Evolutionary conservation across 148 eudicot species (phyloP).

Genomic region (Silene conica): DNA sequence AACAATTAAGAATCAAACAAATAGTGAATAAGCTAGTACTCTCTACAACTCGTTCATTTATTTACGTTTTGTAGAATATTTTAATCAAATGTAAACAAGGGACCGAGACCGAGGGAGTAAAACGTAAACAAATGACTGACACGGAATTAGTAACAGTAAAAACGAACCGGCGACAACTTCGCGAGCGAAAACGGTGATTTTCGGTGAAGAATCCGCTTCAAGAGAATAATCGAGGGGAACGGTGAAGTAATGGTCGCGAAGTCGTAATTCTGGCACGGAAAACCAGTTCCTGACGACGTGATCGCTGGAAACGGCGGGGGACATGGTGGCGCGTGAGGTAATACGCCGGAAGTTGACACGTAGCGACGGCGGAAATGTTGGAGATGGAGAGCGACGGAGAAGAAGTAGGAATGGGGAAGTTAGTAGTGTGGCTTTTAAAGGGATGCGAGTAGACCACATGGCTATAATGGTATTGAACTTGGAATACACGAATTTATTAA

Average conservation of each 20-base stretch:
- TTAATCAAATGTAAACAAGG: no score
- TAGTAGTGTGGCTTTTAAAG: slow-evolving; percentile 11
- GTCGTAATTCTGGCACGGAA: slow-evolving; percentile 84
- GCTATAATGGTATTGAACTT: background rate
- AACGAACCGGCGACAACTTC: slow-evolving; percentile 81
- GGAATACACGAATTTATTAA: no score
- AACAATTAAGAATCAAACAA: no score
- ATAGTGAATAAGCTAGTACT: no score
- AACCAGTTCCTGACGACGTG: slow-evolving; percentile 64
- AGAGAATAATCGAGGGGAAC: slow-evolving; percentile 85
- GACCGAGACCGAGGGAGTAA: background rate
- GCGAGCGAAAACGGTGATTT: slow-evolving; percentile 79
- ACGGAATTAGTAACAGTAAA: background rate
- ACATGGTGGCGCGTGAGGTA: slow-evolving; percentile 29
- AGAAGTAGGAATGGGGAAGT: slow-evolving; percentile 8
- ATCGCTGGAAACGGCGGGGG: slow-evolving; percentile 21
- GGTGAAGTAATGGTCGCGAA: slow-evolving; percentile 75
- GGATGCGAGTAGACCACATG: slow-evolving; percentile 20
- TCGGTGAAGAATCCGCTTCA: slow-evolving; percentile 27
- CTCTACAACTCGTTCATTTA: no score
- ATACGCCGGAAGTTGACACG: slow-evolving; percentile 13
- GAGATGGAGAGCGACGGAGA: slow-evolving; percentile 11
- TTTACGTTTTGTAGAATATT: no score
- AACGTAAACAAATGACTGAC: no score
- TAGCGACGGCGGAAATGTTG: background rate